These are phyloP conservation scores for Arthrobotrys musiformis DNA, from an alignment of 2,329 filamentous ascomycete genomes.

Conservation along the genomic window DNA sequence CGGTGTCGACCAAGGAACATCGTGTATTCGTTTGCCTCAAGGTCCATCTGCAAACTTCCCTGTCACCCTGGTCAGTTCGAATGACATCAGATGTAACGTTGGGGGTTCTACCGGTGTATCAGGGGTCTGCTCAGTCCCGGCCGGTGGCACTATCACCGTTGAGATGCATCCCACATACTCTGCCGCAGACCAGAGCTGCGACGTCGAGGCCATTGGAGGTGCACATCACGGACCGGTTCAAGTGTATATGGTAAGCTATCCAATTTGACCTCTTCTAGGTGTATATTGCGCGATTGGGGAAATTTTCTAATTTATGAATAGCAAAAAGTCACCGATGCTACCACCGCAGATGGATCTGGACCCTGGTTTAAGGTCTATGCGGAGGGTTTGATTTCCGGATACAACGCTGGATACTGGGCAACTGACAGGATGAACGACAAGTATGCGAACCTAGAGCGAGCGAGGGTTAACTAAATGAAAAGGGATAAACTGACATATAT, in stretches of 20 bases:
- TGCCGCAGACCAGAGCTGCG: slow-evolving; percentile 65
- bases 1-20: slow-evolving; percentile 64
- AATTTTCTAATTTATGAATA: slow-evolving; percentile 1
- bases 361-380: slow-evolving; percentile 69
- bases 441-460: slow-evolving; percentile 37
- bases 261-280: not conserved
- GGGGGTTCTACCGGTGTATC: slow-evolving; percentile 62
- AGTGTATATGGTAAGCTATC: slow-evolving; percentile 64
- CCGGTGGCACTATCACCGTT: slow-evolving; percentile 67
- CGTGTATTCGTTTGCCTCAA: slow-evolving; percentile 66
- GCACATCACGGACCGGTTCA: slow-evolving; percentile 69
- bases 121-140: slow-evolving; percentile 65
- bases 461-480: not conserved
- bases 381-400: slow-evolving; percentile 64
- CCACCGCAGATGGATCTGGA: slow-evolving; percentile 64
- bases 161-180: slow-evolving; percentile 69
- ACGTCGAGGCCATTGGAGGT: slow-evolving; percentile 67
- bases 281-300: not conserved
- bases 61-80: slow-evolving; percentile 66
- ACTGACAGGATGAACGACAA: slow-evolving; percentile 64
- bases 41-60: slow-evolving; percentile 66
- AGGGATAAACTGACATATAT: not conserved
- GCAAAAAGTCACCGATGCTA: slow-evolving; percentile 65
- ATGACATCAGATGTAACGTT: slow-evolving; percentile 67
- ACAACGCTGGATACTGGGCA: slow-evolving; percentile 65